These are phyloP conservation scores for Exophiala dermatitidis DNA, from an alignment of 2,329 filamentous ascomycete species.

Conservation along the genomic window DNA sequence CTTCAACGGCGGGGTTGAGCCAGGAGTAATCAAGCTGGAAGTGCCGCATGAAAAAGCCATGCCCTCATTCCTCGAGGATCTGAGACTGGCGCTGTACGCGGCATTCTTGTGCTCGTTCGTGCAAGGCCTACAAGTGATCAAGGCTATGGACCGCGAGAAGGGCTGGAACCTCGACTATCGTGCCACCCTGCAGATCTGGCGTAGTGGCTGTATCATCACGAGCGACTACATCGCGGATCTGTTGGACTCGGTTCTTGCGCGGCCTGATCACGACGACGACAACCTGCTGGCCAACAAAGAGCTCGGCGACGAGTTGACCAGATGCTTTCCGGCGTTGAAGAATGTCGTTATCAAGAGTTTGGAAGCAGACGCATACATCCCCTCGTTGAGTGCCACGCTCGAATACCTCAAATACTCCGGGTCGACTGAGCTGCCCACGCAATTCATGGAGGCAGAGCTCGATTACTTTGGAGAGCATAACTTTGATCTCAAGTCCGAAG, in stretches of 20 bases:
- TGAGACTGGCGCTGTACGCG: slow-evolving; percentile 56
- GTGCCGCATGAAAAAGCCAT: slow-evolving; percentile 32
- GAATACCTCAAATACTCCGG: slow-evolving; percentile 62
- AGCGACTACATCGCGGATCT: slow-evolving; percentile 58
- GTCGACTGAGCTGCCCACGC: slow-evolving; percentile 55
- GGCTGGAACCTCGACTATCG: slow-evolving; percentile 47
- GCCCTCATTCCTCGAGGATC: slow-evolving; percentile 47
- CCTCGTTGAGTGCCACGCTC: slow-evolving; percentile 53
- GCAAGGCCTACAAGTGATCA: slow-evolving; percentile 60
- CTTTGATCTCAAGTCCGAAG: slow-evolving; percentile 32
- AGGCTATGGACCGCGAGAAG: slow-evolving; percentile 50
- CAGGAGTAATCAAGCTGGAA: slow-evolving; percentile 22
- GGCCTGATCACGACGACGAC: slow-evolving; percentile 36
- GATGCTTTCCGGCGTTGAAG: slow-evolving; percentile 48
- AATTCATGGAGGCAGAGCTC: slow-evolving; percentile 64
- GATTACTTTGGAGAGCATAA: slow-evolving; percentile 64
- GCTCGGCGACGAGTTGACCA: slow-evolving; percentile 49
- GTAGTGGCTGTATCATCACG: slow-evolving; percentile 64
- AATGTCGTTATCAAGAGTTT: slow-evolving; percentile 49
- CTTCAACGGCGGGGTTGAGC: slow-evolving; percentile 27
- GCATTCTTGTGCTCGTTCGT: slow-evolving; percentile 56
- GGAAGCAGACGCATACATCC: slow-evolving; percentile 53
- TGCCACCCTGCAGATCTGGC: slow-evolving; percentile 52
- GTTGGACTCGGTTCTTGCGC: slow-evolving; percentile 31
- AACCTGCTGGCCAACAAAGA: slow-evolving; percentile 42